phyloP scores from a whole-genome alignment of 805 yeast genomes.

The Pichia exigua region DNA sequence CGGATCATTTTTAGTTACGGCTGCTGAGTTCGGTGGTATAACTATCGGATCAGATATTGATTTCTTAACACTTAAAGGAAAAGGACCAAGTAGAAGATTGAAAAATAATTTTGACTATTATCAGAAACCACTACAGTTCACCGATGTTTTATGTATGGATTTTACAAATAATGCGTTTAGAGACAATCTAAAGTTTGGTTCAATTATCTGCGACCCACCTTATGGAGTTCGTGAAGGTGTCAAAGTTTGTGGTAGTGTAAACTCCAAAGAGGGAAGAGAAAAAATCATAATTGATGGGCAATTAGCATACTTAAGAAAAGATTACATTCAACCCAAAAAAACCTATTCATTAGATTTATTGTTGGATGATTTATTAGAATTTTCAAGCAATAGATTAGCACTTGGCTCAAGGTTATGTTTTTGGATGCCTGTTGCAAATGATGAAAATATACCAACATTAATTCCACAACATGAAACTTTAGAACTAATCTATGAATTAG shows the following conservation, averaged over 20 bases:
- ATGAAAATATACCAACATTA: constrained; percentile 48
- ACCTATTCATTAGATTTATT: constrained; percentile 75
- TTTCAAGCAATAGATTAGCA: constrained; percentile 65
- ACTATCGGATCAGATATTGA: constrained; percentile 90
- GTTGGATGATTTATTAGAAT: constrained; percentile 68
- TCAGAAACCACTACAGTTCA: constrained; percentile 43
- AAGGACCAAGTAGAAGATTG: constrained; percentile 23
- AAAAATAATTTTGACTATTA: constrained; percentile 73
- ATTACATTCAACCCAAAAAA: constrained; percentile 88
- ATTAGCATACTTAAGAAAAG: constrained; percentile 66
- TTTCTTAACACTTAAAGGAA: constrained; percentile 69
- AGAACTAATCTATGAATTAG: constrained; percentile 64
- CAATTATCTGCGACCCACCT: constrained; percentile 94
- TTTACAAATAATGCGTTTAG: constrained; percentile 87
- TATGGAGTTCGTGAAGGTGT: constrained; percentile 96
- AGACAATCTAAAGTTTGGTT: constrained; percentile 52
- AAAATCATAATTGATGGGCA: constrained; percentile 68
- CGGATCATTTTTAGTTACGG: constrained; percentile 87
- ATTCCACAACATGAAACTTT: constrained; percentile 75
- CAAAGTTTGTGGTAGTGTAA: constrained; percentile 80
- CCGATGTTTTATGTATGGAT: constrained; percentile 86
- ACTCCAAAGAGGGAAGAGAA: constrained; percentile 59
- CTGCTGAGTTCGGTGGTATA: constrained; percentile 73
- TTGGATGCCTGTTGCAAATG: constrained; percentile 98
- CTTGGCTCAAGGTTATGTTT: constrained; percentile 76